Base-by-base conservation (phyloP, 768 basidiomycete species). In the Xerocomus potaroensis region DNA sequence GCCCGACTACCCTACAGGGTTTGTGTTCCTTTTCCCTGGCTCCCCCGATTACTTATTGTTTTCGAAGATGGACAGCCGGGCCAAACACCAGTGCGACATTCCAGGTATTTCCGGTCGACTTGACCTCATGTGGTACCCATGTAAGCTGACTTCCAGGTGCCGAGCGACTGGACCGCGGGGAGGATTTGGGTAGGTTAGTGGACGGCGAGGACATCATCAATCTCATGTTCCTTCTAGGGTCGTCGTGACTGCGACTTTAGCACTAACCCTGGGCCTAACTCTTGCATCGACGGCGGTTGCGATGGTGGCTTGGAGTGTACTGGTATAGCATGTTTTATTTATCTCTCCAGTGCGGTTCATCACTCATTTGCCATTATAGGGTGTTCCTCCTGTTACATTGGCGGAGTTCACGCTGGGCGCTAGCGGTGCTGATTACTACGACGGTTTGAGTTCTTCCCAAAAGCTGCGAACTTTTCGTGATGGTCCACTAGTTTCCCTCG, bases 241-340 rank as follows among this genome's bases (percentile, higher is more conserved):
- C 75, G 83, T 23, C 76, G 79, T 16, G 63, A 83, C 56, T 87
- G 85, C 53, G 67, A 84, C 63, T 87, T 87, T 57, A 67, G 63
- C 43, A 66, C 51, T 33, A 72, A 74, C 55, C 72, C 72, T 32
- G 79, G 75, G 19, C 68, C 67, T 4, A 80, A 73, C 52, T 79
- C 80, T 12, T 87, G 84, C 53, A 52, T 79, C 16, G 72, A 73
- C 45, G 85, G 84, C 32, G 82, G 82, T 39, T 87, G 84, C 58
- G 82, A 80, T 48, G 84, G 85, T 15, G 85, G 84, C 30, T 66
- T 87, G 8, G 56, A 69, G 10, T 86, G 85, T 51, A 77, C 76
- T 55, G 50, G 78, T 36, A 80, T 79, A 21, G 75, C 74, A 52
- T 41, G 59, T 9, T 29, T 31, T 30, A 3, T 6, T 2, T 2